Base-by-base conservation (phyloP, 2,329 filamentous ascomycete species). In the Coniochaeta sp. region DNA sequence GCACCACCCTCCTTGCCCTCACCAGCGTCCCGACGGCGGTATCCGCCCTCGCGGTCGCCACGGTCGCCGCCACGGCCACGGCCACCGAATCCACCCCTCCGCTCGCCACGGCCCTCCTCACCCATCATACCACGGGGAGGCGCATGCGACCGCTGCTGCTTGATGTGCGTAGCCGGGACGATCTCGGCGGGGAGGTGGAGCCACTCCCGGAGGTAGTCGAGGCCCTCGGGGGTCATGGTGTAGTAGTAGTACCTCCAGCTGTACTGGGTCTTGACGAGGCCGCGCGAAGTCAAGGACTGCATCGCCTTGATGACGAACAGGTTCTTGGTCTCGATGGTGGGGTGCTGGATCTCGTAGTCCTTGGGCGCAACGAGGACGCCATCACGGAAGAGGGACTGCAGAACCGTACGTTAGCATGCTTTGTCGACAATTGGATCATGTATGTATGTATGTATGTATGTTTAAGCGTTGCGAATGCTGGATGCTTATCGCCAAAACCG, bases 201-300 rank as follows among this genome's bases (percentile, higher is more conserved):
- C 95, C 95, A 99, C 86, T 99, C 95, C 78, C 95, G 93, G 79
- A 99, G 93, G 88, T 99, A 99, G 85, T 98, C 93, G 79, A 99
- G 93, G 83, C 95, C 95, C 87, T 98, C 93, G 76, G 93, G 91
- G 79, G 93, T 66, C 59, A 99, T 89, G 81, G 95, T 97, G 89
- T 99, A 99, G 90, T 99, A 99, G 89, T 98, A 96, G 87, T 93
- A 96, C 83, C 96, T 92, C 92, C 92, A 96, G 70, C 92, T 96
- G 90, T 99, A 99, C 82, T 96, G 95, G 73, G 95, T 99, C 91
- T 99, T 99, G 83, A 99, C 88, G 81, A 91, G 98, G 78, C 93
- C 93, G 79, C 95, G 93, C 72, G 93, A 97, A 84, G 88, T 96
- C 76, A 99, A 88, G 68, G 95, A 99, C 86, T 99, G 95, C 83